phyloP scores from a whole-genome alignment of 768 basidiomycete genomes.

The Peribolospora kevripleyi region DNA sequence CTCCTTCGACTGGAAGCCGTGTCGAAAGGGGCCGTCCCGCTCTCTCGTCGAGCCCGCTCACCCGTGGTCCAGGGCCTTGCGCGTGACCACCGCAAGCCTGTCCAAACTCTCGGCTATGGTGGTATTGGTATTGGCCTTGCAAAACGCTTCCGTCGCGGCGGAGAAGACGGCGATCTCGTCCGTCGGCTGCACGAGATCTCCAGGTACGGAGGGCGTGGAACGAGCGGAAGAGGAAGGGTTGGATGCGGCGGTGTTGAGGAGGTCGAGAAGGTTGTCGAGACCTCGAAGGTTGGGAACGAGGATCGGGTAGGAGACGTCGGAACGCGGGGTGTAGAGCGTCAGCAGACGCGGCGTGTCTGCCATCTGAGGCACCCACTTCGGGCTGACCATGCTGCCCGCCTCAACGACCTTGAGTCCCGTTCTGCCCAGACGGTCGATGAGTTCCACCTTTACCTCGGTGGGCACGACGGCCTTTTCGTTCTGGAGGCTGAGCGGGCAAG shows the following conservation, averaged over 20 bases:
- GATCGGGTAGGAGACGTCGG: no score
- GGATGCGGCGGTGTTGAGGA: no score
- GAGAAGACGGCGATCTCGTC: conserved; percentile 77
- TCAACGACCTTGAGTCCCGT: conserved; percentile 30
- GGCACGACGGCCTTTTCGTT: conserved; percentile 56
- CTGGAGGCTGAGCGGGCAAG: conserved; percentile 31
- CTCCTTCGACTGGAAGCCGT: conserved; percentile 28
- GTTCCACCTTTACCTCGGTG: conserved; percentile 46
- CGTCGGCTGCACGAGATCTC: conserved; percentile 59
- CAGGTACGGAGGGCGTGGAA: conserved; percentile 39
- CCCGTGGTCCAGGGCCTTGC: conserved; percentile 33
- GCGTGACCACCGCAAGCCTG: conserved; percentile 37
- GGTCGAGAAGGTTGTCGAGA: no score
- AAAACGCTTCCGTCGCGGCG: conserved; percentile 67
- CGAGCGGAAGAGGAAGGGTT: no score
- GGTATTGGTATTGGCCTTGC: conserved; percentile 59
- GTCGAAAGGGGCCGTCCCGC: no score
- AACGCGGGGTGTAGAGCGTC: no score
- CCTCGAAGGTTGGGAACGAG: no score
- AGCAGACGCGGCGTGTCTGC: no score
- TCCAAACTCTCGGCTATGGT: conserved; percentile 44
- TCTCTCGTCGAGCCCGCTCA: neutral
- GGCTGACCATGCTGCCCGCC: no score
- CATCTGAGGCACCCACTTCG: no score
- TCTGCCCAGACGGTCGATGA: conserved; percentile 45